Percentiles rank a stretch among this genome's conserved stretches.
Conservation (phyloP, 2,329 filamentous ascomycete genomes). For the Trichocomaceae sp. region DNA sequence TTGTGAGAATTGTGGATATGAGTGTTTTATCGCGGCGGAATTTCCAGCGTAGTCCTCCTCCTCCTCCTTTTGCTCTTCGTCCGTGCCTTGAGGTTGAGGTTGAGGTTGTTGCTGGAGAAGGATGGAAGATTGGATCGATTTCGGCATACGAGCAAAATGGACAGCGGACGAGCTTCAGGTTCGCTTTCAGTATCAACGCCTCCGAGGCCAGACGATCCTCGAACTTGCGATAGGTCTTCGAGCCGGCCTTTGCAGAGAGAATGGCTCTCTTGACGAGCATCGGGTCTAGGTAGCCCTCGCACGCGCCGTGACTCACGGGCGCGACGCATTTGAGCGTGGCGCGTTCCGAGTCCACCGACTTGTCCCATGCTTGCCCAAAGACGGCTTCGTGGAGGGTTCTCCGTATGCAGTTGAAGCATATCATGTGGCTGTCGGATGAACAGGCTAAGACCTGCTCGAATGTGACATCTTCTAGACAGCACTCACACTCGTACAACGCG, state of each 20-base stretch:
- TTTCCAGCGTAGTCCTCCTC: slow-evolving; percentile 47
- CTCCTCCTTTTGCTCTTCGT: no score
- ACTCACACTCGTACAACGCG: slow-evolving; percentile 44
- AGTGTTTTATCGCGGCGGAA: slow-evolving; percentile 49
- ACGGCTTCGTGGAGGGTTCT: slow-evolving; percentile 77
- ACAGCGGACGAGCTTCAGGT: slow-evolving; percentile 71
- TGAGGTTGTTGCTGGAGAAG: slow-evolving; percentile 21
- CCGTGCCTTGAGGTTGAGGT: no score
- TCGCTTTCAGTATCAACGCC: slow-evolving; percentile 62
- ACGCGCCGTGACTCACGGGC: slow-evolving; percentile 59
- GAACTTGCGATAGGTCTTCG: slow-evolving; percentile 66
- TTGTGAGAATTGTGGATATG: slow-evolving; percentile 47
- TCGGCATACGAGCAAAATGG: slow-evolving; percentile 92
- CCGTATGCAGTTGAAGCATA: slow-evolving; percentile 66
- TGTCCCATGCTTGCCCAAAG: slow-evolving; percentile 87
- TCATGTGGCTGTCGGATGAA: slow-evolving; percentile 38
- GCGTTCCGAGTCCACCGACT: slow-evolving; percentile 64
- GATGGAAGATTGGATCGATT: slow-evolving; percentile 68
- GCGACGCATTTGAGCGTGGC: slow-evolving; percentile 81
- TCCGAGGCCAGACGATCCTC: slow-evolving; percentile 75
- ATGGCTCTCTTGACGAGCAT: slow-evolving; percentile 68
- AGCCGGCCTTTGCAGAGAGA: slow-evolving; percentile 59
- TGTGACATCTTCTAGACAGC: slow-evolving; percentile 42
- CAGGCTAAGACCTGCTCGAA: slow-evolving; percentile 45
- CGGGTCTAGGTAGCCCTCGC: slow-evolving; percentile 64